Evolutionary conservation across 108 stramenopile genomes (phyloP), one percentile per base, ranked within the genome.

Genomic region (Bacterosira constricta): DNA sequence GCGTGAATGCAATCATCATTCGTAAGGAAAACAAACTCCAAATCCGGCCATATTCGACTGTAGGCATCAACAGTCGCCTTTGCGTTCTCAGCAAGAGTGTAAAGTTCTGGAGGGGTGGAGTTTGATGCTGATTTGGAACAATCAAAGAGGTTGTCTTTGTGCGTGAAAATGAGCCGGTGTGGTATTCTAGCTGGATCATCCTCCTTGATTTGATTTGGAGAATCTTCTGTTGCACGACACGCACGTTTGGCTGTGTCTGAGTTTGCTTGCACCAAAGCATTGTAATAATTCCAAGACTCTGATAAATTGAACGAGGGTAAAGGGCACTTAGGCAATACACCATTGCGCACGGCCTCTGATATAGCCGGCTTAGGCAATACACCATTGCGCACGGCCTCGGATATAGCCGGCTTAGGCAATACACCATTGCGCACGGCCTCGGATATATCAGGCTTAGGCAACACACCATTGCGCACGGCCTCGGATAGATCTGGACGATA

Each of bases 61-160:
- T 69, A 69, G 2, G 56, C 30, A 44, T 45, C 44, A 23, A 69
- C 67, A 34, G 67, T 69, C 30, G 55, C 45, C 67, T 69, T 69
- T 3, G 67, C 67, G 36, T 69, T 69, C 44, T 69, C 67, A 5
- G 67, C 67, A 32, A 69, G 56, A 35, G 55, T 57, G 45, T 69
- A 34, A 27, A 69, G 2, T 29, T 37, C 36, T 6, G 55, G 56
- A 11, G 59, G 25, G 1, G 65, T 66, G 21, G 20, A 38, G 38
- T 53, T 66, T 23, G 67, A 57, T 8, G 67, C 55, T 23, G 55
- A 58, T 9, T 41, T 26, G 20, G 55, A 39, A 42, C 67, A 69
- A n/a, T 45, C 27, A 17, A 69, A 63, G 46, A 63, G 20, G 42
- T 63, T 49, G 29, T 63, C 31, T 27, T 50, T 49, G 47, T 63